phyloP scores from a whole-genome alignment of 257 asterid genomes.

The Mentha longifolia region DNA sequence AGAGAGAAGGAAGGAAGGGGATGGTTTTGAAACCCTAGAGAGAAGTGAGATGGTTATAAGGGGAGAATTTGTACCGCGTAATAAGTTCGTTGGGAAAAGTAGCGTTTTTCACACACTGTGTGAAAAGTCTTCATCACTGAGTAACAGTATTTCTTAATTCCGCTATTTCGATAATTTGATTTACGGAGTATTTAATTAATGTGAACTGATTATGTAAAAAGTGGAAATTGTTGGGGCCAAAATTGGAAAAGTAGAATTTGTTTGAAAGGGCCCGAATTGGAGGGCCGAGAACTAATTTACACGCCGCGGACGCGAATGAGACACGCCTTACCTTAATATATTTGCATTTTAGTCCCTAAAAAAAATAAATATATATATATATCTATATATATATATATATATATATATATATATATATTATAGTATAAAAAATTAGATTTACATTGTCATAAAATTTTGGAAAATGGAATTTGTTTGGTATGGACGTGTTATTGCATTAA shows the following conservation, averaged over 20 bases:
- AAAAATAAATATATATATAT: neutral
- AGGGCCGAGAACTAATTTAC: constrained; percentile 27
- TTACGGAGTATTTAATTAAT: constrained; percentile 17
- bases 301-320: constrained; percentile 42
- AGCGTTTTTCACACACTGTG: neutral
- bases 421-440: too few species aligned
- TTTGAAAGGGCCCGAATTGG: constrained; percentile 20
- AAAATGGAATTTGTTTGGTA: neutral
- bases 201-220: neutral
- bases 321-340: constrained; percentile 38
- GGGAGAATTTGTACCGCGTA: constrained; percentile 53
- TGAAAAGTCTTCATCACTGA: constrained; percentile 31
- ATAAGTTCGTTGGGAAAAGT: constrained; percentile 32
- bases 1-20: constrained; percentile 20
- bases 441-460: neutral
- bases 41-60: constrained; percentile 38
- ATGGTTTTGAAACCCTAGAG: constrained; percentile 48
- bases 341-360: constrained; percentile 6
- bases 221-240: constrained; percentile 20
- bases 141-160: constrained; percentile 5
- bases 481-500: neutral
- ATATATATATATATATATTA: too few species aligned
- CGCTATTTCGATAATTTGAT: too few species aligned
- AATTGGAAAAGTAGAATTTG: neutral
- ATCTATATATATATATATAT: too few species aligned